Evolutionary conservation across 495 filamentous ascomycete genomes (phyloP).

Genomic region (Lophiotrema nucula): DNA sequence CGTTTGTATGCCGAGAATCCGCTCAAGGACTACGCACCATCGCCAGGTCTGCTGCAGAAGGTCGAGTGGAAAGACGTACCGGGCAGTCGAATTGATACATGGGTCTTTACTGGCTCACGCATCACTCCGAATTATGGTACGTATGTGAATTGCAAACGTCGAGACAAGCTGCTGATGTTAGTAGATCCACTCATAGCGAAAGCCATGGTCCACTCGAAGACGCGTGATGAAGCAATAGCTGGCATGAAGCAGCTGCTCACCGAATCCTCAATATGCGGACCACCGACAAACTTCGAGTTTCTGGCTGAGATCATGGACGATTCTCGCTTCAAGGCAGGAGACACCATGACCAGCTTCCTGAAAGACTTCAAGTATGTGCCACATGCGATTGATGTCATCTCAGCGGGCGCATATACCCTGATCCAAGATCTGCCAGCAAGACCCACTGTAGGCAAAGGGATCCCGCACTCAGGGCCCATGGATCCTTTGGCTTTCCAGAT

Average conservation of each 20-base stretch:
- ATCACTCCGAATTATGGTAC: constrained; percentile 56
- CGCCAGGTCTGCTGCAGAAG: constrained; percentile 54
- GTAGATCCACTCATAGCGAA: constrained; percentile 63
- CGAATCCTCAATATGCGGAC: constrained; percentile 51
- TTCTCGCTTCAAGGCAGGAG: constrained; percentile 46
- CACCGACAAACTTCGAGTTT: constrained; percentile 59
- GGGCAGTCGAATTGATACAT: constrained; percentile 59
- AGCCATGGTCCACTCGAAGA: constrained; percentile 53
- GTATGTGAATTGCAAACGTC: constrained; percentile 14
- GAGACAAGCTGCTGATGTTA: background rate
- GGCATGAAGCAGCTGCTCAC: constrained; percentile 47
- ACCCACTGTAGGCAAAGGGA: constrained; percentile 52
- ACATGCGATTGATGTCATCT: constrained; percentile 57
- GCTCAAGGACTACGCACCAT: constrained; percentile 54
- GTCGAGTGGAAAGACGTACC: constrained; percentile 51
- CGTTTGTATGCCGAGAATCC: constrained; percentile 65
- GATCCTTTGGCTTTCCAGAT: constrained; percentile 55
- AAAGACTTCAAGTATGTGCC: constrained; percentile 50
- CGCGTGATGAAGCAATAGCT: constrained; percentile 46
- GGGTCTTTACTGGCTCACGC: constrained; percentile 56
- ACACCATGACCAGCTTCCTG: constrained; percentile 56
- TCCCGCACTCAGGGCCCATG: constrained; percentile 55
- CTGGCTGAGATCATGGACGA: constrained; percentile 49
- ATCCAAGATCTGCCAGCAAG: constrained; percentile 60
- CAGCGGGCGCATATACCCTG: constrained; percentile 55